These are phyloP conservation scores for Colletotrichum cuscutae DNA, from an alignment of 2,329 filamentous ascomycete genomes.

Conservation along the genomic window DNA sequence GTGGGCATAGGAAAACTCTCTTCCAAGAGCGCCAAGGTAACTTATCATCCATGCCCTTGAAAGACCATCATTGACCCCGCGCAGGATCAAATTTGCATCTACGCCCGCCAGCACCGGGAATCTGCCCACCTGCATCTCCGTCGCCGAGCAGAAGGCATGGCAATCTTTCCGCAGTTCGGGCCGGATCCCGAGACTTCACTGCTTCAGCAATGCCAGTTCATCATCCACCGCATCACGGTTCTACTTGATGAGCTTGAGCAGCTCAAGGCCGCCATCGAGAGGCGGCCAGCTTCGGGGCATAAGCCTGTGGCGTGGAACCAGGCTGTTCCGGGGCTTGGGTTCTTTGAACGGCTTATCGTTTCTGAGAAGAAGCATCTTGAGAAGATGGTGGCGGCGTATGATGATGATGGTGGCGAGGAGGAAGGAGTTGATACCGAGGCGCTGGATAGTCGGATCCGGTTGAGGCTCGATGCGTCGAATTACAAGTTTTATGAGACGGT, in stretches of 20 bases:
- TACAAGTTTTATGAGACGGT: slow-evolving; percentile 35
- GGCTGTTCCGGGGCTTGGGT: slow-evolving; percentile 29
- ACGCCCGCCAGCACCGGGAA: not conserved
- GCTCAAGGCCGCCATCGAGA: slow-evolving; percentile 30
- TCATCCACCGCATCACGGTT: slow-evolving; percentile 17
- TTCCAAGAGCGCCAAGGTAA: not conserved
- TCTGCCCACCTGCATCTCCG: not conserved
- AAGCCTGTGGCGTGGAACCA: slow-evolving; percentile 35
- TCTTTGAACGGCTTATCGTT: slow-evolving; percentile 31
- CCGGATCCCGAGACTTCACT: slow-evolving; percentile 6
- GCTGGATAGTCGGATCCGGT: slow-evolving; percentile 16
- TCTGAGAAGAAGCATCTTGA: slow-evolving; percentile 34
- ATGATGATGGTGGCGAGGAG: not conserved
- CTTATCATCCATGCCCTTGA: not conserved
- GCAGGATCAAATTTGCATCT: not conserved
- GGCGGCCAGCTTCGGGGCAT: slow-evolving; percentile 21
- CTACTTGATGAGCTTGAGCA: slow-evolving; percentile 29
- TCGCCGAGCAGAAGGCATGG: not conserved
- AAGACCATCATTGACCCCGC: not conserved
- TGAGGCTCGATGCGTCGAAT: slow-evolving; percentile 33
- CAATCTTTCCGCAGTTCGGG: slow-evolving; percentile 11
- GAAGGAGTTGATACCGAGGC: not conserved
- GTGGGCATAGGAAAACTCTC: not conserved
- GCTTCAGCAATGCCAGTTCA: slow-evolving; percentile 25
- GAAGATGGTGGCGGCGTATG: slow-evolving; percentile 27